Base-by-base conservation (phyloP, 495 filamentous ascomycete genomes). In the Annulohypoxylon maeteangense region DNA sequence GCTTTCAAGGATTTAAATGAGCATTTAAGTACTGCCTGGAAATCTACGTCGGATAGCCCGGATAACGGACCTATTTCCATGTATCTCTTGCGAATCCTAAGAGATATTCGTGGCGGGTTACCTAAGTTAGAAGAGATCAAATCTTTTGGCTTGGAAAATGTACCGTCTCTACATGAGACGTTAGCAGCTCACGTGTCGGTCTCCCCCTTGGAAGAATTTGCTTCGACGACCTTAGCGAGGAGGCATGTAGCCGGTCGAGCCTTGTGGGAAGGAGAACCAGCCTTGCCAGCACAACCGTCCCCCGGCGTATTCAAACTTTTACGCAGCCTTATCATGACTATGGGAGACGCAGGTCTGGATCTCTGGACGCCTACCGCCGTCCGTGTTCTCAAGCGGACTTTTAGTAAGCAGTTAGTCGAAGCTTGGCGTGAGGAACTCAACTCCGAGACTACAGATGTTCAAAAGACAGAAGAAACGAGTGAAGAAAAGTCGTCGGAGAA, bases 351-450 rank as follows among this genome's bases (percentile, higher is more conserved):
- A 8, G 95, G 95, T 0, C 80, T 81, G 32, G 95, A 98, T 72
- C 77, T 98, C 7, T 99, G 95, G 95, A 94, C 90, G 62, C 86
- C 88, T 2, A 86, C 84, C 2, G 91, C 91, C 0, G 87, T 93
- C 0, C 70, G 72, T 7, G 81, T 82, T 2, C 72, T 98, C 47
- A 96, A 95, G 80, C 62, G 66, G 7, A 61, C 78, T 32, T 72
- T 92, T 11, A 73, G 83, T 14, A 76, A 75, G 42, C 81, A 83
- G 54, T 68, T 91, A 38, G 79, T 74, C 29, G 72, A 72, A 54
- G 62, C 70, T 1, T 87, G 80, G 86, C 65, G 75, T 23, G 75
- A 81, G 50, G 79, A 78, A 38, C 68, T 85, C 7, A 72, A 44
- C 8, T 54, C 61, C 0, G 44, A 61, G 18, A 47, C 34, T 11